Percentiles rank a stretch among this genome's conserved stretches.
These are phyloP conservation scores for Exidia glandulosa DNA, from an alignment of 768 basidiomycete species.

Conservation along the genomic window DNA sequence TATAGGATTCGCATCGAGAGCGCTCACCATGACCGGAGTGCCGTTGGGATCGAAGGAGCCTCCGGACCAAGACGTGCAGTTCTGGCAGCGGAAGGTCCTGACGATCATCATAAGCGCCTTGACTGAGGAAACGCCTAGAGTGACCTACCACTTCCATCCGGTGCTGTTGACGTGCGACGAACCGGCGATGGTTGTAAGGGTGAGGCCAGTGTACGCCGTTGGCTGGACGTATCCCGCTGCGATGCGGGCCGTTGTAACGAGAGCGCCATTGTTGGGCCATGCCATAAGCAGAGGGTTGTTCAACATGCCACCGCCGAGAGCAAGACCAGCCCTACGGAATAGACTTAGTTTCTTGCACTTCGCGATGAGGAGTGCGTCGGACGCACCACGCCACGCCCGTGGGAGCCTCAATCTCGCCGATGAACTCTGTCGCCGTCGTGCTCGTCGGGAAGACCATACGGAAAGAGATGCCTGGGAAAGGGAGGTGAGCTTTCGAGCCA, in stretches of 20 bases:
- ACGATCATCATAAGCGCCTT: neutral
- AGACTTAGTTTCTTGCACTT: neutral
- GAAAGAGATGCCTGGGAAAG: neutral
- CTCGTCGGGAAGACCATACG: constrained; percentile 22
- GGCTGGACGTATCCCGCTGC: constrained; percentile 41
- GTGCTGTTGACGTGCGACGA: constrained; percentile 33
- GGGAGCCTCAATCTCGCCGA: constrained; percentile 52
- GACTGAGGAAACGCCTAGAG: neutral
- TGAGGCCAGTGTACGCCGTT: constrained; percentile 36
- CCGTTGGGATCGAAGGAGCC: constrained; percentile 25
- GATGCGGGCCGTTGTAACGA: constrained; percentile 23
- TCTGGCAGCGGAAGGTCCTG: constrained; percentile 50
- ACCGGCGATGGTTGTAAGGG: constrained; percentile 36
- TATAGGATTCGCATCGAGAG: no score
- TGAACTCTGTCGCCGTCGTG: constrained; percentile 39
- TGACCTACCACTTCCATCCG: constrained; percentile 38
- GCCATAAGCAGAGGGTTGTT: constrained; percentile 46
- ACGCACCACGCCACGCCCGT: constrained; percentile 39
- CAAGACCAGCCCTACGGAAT: constrained; percentile 23
- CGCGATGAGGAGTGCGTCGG: no score
- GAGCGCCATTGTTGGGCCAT: constrained; percentile 40
- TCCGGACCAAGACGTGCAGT: constrained; percentile 33
- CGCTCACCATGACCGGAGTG: constrained; percentile 30
- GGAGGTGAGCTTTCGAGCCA: no score
- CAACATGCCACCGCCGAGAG: constrained; percentile 45